Evolutionary conservation across 805 yeast genomes (phyloP), one percentile per base, ranked within the genome.

Genomic region (Starmerella gropengiesseri): DNA sequence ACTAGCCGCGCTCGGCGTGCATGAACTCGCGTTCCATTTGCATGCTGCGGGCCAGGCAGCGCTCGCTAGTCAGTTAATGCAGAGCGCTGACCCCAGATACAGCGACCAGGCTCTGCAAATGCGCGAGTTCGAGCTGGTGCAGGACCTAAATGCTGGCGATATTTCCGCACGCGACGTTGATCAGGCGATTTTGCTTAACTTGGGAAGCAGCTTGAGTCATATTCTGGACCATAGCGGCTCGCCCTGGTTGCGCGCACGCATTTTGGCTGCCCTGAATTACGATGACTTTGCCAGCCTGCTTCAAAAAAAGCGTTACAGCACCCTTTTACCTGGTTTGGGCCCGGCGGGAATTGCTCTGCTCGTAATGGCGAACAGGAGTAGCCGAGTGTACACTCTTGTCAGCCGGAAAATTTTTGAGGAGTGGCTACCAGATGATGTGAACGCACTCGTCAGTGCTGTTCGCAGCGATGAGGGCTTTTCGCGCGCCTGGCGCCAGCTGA

Each of bases 51-150:
- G 45, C 8, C 50, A 50, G 11, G 42, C 31, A 12, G 45, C 49
- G 9, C 46, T 55, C 11, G 55, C 54, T 5, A 23, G 27, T 3
- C 57, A 54, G 31, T 30, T 52, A 7, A 33, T 51, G 13, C 41
- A 33, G 9, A 54, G 37, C 12, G 37, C 17, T 9, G 5, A 13
- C 5, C 27, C 29, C 11, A 7, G 9, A n/a, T 11, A 22, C 16
- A 6, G 6, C 30, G 6, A 12, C 6, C 6, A 12, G 13, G 13
- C 14, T n/a, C 14, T 27, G 7, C n/a, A 27, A 5, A 8, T 27
- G 13, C 16, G 6, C 6, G 37, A 34, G 17, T 34, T 34, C 12
- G 37, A 34, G 14, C 13, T 34, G 13, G 37, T 23, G 5, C 27
- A 13, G 8, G 17, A 11, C 3, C 21, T 34, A 6, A 20, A n/a